A percentile compares a stretch with the other conserved stretches of the same genome.
Conservation (phyloP, 257 asterid genomes). For the Dorcoceras hygrometricum region DNA sequence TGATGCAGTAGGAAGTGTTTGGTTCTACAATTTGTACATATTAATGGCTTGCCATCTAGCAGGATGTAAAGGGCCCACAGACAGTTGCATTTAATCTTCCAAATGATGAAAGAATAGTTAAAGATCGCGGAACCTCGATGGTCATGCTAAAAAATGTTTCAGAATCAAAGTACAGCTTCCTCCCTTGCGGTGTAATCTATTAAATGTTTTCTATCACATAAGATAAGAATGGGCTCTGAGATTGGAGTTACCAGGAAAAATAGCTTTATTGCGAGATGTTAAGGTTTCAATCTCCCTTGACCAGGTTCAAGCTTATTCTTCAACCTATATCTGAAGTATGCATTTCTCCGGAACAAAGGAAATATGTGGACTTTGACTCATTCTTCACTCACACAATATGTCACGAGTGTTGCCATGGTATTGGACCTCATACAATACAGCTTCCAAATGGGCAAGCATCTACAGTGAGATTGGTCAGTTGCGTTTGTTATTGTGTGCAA, state of each 20-base stretch:
- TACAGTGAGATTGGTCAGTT: constrained; percentile 85
- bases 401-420: constrained; percentile 97
- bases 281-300: constrained; percentile 24
- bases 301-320: constrained; percentile 92
- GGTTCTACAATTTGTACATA: not conserved
- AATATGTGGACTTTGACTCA: constrained; percentile 76
- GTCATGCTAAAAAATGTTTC: constrained; percentile 97
- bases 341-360: constrained; percentile 60
- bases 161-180: constrained; percentile 72
- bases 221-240: constrained; percentile 10
- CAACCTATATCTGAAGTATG: constrained; percentile 80
- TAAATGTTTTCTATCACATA: not conserved
- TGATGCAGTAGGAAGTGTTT: not conserved
- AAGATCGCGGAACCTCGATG: constrained; percentile 94
- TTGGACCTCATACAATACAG: constrained; percentile 90
- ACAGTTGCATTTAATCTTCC: constrained; percentile 98
- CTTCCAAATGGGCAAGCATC: constrained; percentile 78
- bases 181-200: constrained; percentile 8
- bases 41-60: constrained; percentile 16
- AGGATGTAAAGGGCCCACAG: constrained; percentile 99
- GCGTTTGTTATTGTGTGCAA: not conserved
- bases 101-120: constrained; percentile 87
- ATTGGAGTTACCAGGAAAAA: constrained; percentile 2
- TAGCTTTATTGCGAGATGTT: constrained; percentile 21
- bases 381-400: constrained; percentile 93